Conservation (phyloP, 2,329 filamentous ascomycete species). For the Claviceps pazoutovae region DNA sequence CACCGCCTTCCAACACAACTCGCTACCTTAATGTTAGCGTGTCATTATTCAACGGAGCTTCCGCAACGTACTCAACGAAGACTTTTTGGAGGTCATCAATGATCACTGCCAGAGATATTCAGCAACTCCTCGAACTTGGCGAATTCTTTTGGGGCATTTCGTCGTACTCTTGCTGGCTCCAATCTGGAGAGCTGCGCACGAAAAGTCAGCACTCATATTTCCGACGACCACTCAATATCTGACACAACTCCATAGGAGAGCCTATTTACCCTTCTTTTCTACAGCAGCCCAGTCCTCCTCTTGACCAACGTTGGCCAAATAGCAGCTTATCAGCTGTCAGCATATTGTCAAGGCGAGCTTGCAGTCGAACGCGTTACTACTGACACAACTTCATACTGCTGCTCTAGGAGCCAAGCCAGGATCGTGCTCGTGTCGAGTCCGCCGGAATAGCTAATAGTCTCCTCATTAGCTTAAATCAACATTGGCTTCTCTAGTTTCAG, state of each 20-base stretch:
- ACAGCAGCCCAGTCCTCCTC: constrained; percentile 58
- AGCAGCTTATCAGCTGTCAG: constrained; percentile 1
- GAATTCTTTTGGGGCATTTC: not conserved
- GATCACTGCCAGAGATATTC: constrained; percentile 22
- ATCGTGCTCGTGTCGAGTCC: constrained; percentile 30
- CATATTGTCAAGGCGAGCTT: constrained; percentile 37
- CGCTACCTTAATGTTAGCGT: not conserved
- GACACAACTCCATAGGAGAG: constrained; percentile 16
- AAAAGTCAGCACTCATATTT: not conserved
- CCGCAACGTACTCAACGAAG: constrained; percentile 44
- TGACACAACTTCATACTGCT: constrained; percentile 12
- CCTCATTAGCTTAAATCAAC: not conserved
- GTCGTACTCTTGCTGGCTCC: constrained; percentile 1
- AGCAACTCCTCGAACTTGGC: not conserved
- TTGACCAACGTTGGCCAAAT: constrained; percentile 31
- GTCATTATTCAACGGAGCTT: not conserved
- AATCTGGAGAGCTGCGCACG: not conserved
- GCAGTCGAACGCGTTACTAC: not conserved
- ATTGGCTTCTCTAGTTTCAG: not conserved
- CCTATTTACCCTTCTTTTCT: constrained; percentile 46
- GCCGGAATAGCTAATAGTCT: not conserved
- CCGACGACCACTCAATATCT: not conserved
- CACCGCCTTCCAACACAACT: constrained; percentile 63
- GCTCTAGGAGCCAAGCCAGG: constrained; percentile 24
- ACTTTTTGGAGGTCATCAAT: constrained; percentile 51